Evolutionary conservation across 805 yeast genomes (phyloP).

Genomic region (Monosporozyma servazzii): DNA sequence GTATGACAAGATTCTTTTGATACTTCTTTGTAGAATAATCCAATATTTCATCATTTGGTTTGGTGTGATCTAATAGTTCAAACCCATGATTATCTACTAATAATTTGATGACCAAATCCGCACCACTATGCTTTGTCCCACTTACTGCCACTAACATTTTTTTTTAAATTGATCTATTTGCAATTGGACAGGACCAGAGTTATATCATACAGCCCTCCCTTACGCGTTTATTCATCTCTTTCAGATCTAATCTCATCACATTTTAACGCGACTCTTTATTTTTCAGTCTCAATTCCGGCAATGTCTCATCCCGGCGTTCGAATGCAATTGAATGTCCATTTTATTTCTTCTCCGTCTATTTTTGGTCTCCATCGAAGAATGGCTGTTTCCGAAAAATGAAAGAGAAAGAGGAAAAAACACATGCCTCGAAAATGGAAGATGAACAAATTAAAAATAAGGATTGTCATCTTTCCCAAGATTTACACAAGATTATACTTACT

Average conservation of each 20-base stretch:
- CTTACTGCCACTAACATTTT: slow-evolving; percentile 23
- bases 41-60: slow-evolving; percentile 35
- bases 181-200: not conserved
- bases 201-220: not conserved
- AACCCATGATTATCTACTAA: slow-evolving; percentile 10
- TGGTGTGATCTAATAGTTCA: slow-evolving; percentile 11
- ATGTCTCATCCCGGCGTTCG: not conserved
- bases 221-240: not conserved
- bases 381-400: not conserved
- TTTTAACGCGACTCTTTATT: not conserved
- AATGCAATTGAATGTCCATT: not conserved
- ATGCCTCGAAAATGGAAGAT: not conserved
- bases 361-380: not conserved
- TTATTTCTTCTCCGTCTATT: not conserved
- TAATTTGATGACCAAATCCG: slow-evolving; percentile 13
- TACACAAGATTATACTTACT: not conserved
- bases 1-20: slow-evolving; percentile 51
- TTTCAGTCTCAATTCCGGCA: too few relatives aligned
- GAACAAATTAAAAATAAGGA: not conserved
- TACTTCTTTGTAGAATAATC: slow-evolving; percentile 60
- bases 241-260: not conserved
- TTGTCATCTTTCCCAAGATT: not conserved
- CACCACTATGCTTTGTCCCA: slow-evolving; percentile 23
- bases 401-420: not conserved
- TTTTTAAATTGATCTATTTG: not conserved